Conservation (phyloP, 129 eudicot species). For the Arctium lappa region DNA sequence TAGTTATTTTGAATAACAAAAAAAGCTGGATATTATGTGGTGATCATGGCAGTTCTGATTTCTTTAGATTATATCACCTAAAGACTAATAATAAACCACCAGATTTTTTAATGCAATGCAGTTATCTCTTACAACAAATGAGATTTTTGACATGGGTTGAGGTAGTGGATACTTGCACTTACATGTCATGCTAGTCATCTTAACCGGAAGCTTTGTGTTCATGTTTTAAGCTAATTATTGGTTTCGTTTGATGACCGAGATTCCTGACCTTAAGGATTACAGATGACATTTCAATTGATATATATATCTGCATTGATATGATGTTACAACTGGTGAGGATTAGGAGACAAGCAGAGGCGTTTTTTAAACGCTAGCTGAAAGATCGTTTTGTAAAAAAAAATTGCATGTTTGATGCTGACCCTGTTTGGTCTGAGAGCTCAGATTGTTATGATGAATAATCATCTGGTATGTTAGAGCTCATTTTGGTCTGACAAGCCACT, state of each 20-base stretch:
- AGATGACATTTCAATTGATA: not conserved
- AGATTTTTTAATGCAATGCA: not conserved
- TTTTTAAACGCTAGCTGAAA: not conserved
- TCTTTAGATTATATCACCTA: not conserved
- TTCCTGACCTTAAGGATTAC: not conserved
- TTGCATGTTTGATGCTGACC: too few relatives aligned
- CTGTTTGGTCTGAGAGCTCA: too few relatives aligned
- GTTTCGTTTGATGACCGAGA: not conserved
- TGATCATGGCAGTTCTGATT: not conserved
- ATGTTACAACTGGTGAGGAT: too few relatives aligned
- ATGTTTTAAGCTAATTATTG: not conserved
- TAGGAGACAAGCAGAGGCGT: not conserved
- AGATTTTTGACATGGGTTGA: not conserved
- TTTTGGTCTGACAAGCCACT: too few relatives aligned
- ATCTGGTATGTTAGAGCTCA: too few relatives aligned
- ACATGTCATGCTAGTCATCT: not conserved
- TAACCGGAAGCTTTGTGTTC: not conserved
- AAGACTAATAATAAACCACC: not conserved
- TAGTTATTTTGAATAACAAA: not conserved
- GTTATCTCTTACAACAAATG: not conserved
- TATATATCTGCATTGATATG: too few relatives aligned
- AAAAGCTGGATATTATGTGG: not conserved
- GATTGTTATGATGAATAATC: too few relatives aligned
- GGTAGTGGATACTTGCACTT: not conserved
- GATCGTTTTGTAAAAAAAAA: too few relatives aligned